Conservation (phyloP, 495 filamentous ascomycete genomes). For the Hypoxylon lienhwacheense region DNA sequence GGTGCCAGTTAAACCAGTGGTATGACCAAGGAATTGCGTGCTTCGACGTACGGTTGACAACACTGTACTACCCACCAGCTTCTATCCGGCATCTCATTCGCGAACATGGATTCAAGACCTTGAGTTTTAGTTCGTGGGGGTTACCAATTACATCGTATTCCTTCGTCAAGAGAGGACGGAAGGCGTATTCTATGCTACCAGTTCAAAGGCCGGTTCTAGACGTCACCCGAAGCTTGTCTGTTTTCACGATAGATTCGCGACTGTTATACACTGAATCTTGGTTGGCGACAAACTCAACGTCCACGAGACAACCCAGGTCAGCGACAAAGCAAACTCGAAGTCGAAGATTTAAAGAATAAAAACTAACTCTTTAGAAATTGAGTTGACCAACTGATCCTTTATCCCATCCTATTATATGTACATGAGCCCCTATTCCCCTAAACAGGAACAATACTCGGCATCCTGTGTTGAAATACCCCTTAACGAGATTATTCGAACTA, state of each 20-base stretch:
- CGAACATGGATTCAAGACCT: constrained; percentile 30
- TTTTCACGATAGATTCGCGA: background rate
- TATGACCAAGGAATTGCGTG: constrained; percentile 32
- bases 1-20: constrained; percentile 18
- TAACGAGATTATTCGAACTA: constrained; percentile 2
- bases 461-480: constrained; percentile 2
- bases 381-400: background rate
- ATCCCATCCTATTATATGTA: constrained; percentile 2
- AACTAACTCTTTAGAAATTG: background rate
- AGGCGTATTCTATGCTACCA: constrained; percentile 11
- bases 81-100: constrained; percentile 21
- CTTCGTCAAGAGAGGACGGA: constrained; percentile 5
- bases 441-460: constrained; percentile 3
- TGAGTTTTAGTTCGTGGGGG: constrained; percentile 36
- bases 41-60: constrained; percentile 29
- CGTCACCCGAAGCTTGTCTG: constrained; percentile 10
- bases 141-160: no score
- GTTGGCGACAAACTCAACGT: background rate
- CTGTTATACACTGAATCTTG: constrained; percentile 1
- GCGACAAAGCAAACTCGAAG: constrained; percentile 8
- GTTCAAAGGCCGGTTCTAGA: background rate
- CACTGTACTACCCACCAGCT: constrained; percentile 21
- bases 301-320: background rate
- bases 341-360: constrained; percentile 5
- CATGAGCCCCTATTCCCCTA: background rate